Percentiles rank a stretch among this genome's conserved stretches.
Evolutionary conservation across 2,329 filamentous ascomycete genomes (phyloP).

Genomic region (Aspergillus ochraceoroseus): DNA sequence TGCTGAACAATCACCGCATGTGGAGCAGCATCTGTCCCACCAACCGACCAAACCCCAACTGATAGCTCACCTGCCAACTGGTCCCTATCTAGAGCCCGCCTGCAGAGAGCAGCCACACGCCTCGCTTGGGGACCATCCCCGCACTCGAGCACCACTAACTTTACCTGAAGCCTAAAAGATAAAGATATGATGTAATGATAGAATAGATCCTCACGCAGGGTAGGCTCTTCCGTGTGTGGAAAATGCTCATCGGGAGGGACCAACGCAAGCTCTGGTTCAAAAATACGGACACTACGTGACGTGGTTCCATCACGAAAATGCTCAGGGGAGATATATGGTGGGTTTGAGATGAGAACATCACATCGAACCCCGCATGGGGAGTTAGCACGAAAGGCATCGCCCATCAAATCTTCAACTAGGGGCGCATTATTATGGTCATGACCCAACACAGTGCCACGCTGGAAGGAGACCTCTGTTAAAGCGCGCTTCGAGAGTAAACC

Average conservation of each 20-base stretch:
- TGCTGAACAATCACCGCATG: constrained; percentile 3
- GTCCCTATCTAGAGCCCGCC: neutral
- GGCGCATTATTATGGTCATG: constrained; percentile 2
- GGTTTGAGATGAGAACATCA: constrained; percentile 79
- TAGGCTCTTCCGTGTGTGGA: neutral
- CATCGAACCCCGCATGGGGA: constrained; percentile 19
- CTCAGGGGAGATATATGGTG: constrained; percentile 74
- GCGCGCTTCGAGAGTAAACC: constrained; percentile 27
- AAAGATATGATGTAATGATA: constrained; percentile 33
- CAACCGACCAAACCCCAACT: constrained; percentile 4
- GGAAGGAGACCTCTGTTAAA: constrained; percentile 43
- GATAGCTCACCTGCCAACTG: neutral
- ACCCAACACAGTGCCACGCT: constrained; percentile 43
- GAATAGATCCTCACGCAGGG: constrained; percentile 33
- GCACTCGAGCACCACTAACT: constrained; percentile 37
- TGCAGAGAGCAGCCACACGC: constrained; percentile 27
- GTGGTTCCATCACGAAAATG: constrained; percentile 59
- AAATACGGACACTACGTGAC: constrained; percentile 68
- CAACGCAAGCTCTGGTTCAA: constrained; percentile 75
- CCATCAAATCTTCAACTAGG: constrained; percentile 18
- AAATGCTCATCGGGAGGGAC: constrained; percentile 51
- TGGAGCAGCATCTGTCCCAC: neutral
- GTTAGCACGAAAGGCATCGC: neutral
- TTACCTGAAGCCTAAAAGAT: constrained; percentile 22
- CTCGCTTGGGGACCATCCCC: constrained; percentile 33